Conservation (phyloP, 2,329 filamentous ascomycete genomes). For the Sarocladiaceae sp. region DNA sequence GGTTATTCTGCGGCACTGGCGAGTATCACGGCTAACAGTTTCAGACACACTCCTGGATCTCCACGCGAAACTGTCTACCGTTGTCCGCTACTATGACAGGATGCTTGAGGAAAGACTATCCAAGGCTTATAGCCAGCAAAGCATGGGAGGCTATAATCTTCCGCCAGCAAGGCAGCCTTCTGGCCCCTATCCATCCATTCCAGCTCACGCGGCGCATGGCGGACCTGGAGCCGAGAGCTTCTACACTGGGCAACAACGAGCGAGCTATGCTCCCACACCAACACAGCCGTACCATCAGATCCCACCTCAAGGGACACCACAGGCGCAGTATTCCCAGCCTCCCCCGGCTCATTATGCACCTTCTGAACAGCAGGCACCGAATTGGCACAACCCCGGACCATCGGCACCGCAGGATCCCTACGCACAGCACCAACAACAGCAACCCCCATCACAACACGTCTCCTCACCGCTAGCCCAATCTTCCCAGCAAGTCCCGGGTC, state of each 20-base stretch:
- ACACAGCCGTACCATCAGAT: conserved; percentile 27
- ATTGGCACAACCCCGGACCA: conserved; percentile 40
- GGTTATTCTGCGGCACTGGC: conserved; percentile 11
- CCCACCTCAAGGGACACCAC: conserved; percentile 25
- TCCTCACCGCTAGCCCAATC: not conserved
- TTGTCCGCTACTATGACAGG: conserved; percentile 93
- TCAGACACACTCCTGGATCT: conserved; percentile 86
- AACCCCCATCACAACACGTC: conserved; percentile 20
- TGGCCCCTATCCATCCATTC: conserved; percentile 66
- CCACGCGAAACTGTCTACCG: conserved; percentile 90
- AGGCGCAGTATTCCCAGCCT: conserved; percentile 20
- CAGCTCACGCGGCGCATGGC: conserved; percentile 43
- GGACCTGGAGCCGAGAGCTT: conserved; percentile 64
- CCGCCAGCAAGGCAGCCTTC: conserved; percentile 45
- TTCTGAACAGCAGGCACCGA: conserved; percentile 22
- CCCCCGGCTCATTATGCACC: conserved; percentile 38
- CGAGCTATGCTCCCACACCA: conserved; percentile 45
- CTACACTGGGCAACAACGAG: conserved; percentile 62
- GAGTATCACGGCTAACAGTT: conserved; percentile 13
- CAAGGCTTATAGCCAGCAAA: conserved; percentile 83
- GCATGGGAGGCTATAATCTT: conserved; percentile 56
- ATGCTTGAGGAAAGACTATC: conserved; percentile 96
- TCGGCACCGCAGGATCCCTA: conserved; percentile 22
- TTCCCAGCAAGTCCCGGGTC: conserved; percentile 23
- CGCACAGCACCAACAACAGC: conserved; percentile 18